Percentiles rank a stretch among this genome's conserved stretches.
These are phyloP conservation scores for Blastobotrys apis DNA, from an alignment of 1,139 yeast genomes.

Conservation along the genomic window DNA sequence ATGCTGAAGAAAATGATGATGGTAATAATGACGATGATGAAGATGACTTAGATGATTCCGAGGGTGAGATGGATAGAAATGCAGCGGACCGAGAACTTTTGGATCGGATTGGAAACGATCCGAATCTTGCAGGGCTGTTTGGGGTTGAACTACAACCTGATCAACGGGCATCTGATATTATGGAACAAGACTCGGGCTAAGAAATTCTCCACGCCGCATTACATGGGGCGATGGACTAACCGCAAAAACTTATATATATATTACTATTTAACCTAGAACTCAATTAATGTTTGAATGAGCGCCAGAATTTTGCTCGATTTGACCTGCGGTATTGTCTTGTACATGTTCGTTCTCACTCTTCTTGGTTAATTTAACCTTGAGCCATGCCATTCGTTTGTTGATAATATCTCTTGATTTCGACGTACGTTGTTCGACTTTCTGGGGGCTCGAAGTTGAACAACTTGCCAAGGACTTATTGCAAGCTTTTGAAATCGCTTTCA, in stretches of 20 bases:
- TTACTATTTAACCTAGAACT: too few relatives aligned
- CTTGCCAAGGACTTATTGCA: constrained; percentile 1
- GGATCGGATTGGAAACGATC: not conserved
- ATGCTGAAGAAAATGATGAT: constrained; percentile 27
- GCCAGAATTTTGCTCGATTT: too few relatives aligned
- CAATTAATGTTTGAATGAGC: too few relatives aligned
- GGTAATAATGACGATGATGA: constrained; percentile 29
- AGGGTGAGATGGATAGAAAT: not conserved
- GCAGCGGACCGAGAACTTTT: constrained; percentile 8
- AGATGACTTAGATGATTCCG: constrained; percentile 23
- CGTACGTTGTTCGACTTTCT: not conserved
- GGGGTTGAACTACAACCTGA: too few relatives aligned
- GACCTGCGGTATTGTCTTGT: too few relatives aligned
- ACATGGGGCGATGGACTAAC: too few relatives aligned
- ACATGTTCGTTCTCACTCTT: not conserved
- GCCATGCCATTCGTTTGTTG: not conserved
- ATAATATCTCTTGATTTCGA: not conserved
- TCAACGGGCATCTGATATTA: too few relatives aligned
- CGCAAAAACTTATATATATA: too few relatives aligned
- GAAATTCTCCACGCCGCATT: too few relatives aligned
- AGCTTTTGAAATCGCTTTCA: constrained; percentile 3
- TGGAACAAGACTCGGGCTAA: too few relatives aligned
- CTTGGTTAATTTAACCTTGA: constrained; percentile 2
- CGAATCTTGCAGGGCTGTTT: too few relatives aligned
- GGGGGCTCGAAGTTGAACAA: too few relatives aligned